A percentile compares a stretch with the other conserved stretches of the same genome.
These are phyloP conservation scores for Euphrasia confusa DNA, from an alignment of 257 asterid genomes.

Conservation along the genomic window DNA sequence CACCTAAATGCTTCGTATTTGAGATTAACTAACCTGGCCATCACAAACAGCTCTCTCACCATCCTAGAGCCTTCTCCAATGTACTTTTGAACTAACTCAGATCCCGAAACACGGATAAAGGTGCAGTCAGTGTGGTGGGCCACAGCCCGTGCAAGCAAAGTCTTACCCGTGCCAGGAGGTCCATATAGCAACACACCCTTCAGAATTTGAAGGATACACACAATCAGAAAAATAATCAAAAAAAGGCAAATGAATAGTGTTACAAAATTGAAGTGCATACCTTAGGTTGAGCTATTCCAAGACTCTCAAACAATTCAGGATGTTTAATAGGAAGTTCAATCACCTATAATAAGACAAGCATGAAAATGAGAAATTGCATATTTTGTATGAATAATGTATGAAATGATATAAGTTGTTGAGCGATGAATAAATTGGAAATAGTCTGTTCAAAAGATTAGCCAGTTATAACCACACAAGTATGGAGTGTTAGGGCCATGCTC, in stretches of 20 bases:
- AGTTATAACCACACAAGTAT: neutral
- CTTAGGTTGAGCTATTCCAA: conserved; percentile 79
- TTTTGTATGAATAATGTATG: neutral
- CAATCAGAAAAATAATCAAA: conserved; percentile 3
- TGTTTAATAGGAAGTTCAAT: conserved; percentile 76
- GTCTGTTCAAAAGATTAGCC: neutral
- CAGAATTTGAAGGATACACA: conserved; percentile 14
- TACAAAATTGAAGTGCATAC: conserved; percentile 25
- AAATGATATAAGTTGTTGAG: neutral
- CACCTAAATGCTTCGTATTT: neutral
- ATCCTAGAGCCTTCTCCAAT: conserved; percentile 79
- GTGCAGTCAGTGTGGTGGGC: conserved; percentile 79
- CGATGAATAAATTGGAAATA: neutral
- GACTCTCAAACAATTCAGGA: conserved; percentile 73
- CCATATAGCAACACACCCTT: conserved; percentile 75
- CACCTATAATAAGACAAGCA: conserved; percentile 33
- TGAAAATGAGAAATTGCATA: neutral
- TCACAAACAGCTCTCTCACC: conserved; percentile 77
- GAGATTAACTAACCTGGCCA: conserved; percentile 55
- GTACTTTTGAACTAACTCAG: conserved; percentile 71
- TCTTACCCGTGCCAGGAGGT: conserved; percentile 77
- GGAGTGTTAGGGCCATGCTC: too few species aligned
- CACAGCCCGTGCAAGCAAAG: conserved; percentile 70
- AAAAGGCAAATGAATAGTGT: conserved; percentile 2
- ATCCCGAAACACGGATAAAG: conserved; percentile 66